These are phyloP conservation scores for Rhododendron ferrugineum DNA, from an alignment of 148 eudicot species.

Conservation along the genomic window DNA sequence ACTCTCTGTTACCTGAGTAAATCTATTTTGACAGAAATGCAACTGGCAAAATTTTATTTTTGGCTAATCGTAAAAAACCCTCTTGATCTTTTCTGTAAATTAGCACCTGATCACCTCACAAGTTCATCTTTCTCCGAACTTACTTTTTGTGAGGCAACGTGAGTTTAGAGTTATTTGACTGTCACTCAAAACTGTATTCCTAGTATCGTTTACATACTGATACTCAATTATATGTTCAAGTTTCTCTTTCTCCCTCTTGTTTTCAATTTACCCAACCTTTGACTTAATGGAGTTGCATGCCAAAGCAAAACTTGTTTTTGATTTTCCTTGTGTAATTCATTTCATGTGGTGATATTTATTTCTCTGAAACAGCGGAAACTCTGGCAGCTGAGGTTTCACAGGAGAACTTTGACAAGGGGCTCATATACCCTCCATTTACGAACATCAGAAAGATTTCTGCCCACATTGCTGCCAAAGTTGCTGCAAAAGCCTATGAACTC, in stretches of 20 bases:
- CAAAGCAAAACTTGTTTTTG: neutral
- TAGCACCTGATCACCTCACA: neutral
- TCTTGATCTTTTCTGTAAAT: neutral
- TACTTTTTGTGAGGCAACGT: neutral
- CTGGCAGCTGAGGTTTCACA: constrained; percentile 73
- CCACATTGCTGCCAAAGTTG: constrained; percentile 88
- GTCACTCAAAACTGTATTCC: neutral
- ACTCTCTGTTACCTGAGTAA: neutral
- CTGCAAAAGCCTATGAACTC: constrained; percentile 90
- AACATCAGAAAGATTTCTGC: constrained; percentile 93
- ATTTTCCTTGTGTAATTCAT: neutral
- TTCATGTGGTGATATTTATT: neutral
- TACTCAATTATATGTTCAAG: neutral
- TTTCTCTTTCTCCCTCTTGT: neutral
- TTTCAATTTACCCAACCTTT: neutral
- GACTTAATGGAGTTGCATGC: neutral
- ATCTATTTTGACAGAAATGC: neutral
- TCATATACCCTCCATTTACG: constrained; percentile 76
- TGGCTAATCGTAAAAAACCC: neutral
- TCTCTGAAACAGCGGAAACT: constrained; percentile 70
- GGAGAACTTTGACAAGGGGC: constrained; percentile 79
- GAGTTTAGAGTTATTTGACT: neutral
- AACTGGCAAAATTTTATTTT: neutral
- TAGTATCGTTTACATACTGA: neutral
- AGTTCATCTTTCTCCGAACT: neutral